Percentiles rank a stretch among this genome's conserved stretches.
These are phyloP conservation scores for Capsicum rhomboideum DNA, from an alignment of 257 asterid genomes.

Conservation along the genomic window DNA sequence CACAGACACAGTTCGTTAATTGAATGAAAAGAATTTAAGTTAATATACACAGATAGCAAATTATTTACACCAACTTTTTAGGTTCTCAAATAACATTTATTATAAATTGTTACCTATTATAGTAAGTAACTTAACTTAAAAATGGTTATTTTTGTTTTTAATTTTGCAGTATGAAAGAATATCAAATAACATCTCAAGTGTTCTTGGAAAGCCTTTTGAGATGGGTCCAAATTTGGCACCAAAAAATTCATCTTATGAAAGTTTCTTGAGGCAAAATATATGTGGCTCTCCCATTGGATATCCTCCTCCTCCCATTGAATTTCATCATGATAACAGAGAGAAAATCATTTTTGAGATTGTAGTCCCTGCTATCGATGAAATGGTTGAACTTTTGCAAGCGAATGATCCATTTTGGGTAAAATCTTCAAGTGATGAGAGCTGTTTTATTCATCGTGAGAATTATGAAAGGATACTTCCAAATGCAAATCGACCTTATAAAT, in stretches of 20 bases:
- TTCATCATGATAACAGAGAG: slow-evolving; percentile 15
- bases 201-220: slow-evolving; percentile 20
- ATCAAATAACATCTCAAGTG: slow-evolving; percentile 20
- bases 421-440: slow-evolving; percentile 32
- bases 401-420: slow-evolving; percentile 60
- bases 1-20: background rate
- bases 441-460: slow-evolving; percentile 29
- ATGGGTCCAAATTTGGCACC: background rate
- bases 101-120: too few species aligned
- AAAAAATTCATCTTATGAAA: slow-evolving; percentile 4
- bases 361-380: slow-evolving; percentile 43
- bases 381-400: slow-evolving; percentile 35
- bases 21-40: background rate
- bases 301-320: slow-evolving; percentile 9
- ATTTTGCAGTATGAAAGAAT: slow-evolving; percentile 27
- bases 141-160: background rate
- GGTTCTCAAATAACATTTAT: too few species aligned
- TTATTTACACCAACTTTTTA: too few species aligned
- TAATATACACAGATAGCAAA: background rate
- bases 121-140: too few species aligned
- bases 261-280: slow-evolving; percentile 8
- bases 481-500: slow-evolving; percentile 17
- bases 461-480: slow-evolving; percentile 46
- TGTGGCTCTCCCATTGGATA: slow-evolving; percentile 7
- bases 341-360: slow-evolving; percentile 28